These are phyloP conservation scores for Sarocladiaceae sp. DNA, from an alignment of 2,329 filamentous ascomycete species.

Conservation along the genomic window DNA sequence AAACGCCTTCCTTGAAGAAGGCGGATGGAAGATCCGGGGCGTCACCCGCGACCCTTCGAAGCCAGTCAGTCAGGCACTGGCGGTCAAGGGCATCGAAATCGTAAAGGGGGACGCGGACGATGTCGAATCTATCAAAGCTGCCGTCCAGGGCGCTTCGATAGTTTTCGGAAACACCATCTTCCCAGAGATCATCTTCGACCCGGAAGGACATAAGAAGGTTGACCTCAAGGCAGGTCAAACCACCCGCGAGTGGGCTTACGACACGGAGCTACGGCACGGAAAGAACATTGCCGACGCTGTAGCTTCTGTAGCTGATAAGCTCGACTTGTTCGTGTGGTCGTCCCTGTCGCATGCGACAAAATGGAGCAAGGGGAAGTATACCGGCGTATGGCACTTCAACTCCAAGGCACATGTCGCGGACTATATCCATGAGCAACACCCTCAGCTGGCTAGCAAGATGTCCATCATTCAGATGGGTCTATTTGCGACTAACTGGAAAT, in stretches of 20 bases:
- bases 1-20: slow-evolving; percentile 9
- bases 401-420: slow-evolving; percentile 36
- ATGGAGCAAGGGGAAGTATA: slow-evolving; percentile 34
- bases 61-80: slow-evolving; percentile 23
- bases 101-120: slow-evolving; percentile 27
- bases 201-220: slow-evolving; percentile 9
- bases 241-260: slow-evolving; percentile 13
- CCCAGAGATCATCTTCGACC: slow-evolving; percentile 7
- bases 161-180: slow-evolving; percentile 33
- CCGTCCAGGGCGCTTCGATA: slow-evolving; percentile 28
- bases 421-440: slow-evolving; percentile 10
- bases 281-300: slow-evolving; percentile 16
- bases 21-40: slow-evolving; percentile 15
- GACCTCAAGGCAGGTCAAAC: slow-evolving; percentile 9
- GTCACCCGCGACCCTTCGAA: slow-evolving; percentile 36
- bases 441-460: too few relatives aligned
- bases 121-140: slow-evolving; percentile 21
- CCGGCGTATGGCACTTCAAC: slow-evolving; percentile 42
- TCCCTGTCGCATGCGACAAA: slow-evolving; percentile 34
- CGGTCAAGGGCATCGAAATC: slow-evolving; percentile 27
- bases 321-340: slow-evolving; percentile 38
- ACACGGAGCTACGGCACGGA: slow-evolving; percentile 14
- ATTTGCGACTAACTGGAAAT: too few relatives aligned
- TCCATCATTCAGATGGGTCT: too few relatives aligned
- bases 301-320: slow-evolving; percentile 11